Evolutionary conservation across 2,329 filamentous ascomycete species (phyloP).

Genomic region (Fusarium drepaniforme): DNA sequence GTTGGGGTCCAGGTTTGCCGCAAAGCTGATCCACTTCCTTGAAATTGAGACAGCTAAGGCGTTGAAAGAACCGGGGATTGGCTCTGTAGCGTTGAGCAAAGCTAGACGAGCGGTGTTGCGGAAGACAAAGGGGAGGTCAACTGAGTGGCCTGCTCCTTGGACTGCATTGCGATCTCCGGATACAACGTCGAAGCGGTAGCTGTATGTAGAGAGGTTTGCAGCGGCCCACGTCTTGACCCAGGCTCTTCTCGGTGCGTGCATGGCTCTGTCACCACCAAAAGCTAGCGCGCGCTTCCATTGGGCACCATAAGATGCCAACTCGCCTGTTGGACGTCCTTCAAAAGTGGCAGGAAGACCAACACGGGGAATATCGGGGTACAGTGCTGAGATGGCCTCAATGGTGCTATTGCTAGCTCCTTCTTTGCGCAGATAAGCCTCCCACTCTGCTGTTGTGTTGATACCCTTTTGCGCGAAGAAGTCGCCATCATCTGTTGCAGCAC

Average conservation of each 20-base stretch:
- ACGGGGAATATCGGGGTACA: slow-evolving; percentile 27
- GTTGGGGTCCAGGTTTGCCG: slow-evolving; percentile 13
- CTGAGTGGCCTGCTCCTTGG: slow-evolving; percentile 25
- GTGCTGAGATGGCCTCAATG: slow-evolving; percentile 6
- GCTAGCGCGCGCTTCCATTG: slow-evolving; percentile 32
- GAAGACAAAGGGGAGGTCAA: slow-evolving; percentile 24
- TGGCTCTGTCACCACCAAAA: slow-evolving; percentile 25
- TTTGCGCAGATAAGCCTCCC: slow-evolving; percentile 17
- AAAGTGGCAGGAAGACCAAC: slow-evolving; percentile 16
- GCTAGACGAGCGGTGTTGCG: slow-evolving; percentile 12
- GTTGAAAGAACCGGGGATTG: slow-evolving; percentile 2
- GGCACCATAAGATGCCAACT: slow-evolving; percentile 7
- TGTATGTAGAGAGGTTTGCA: slow-evolving; percentile 11
- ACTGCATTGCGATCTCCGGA: slow-evolving; percentile 16
- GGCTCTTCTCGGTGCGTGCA: slow-evolving; percentile 25
- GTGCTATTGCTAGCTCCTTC: slow-evolving; percentile 19
- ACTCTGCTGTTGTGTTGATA: slow-evolving; percentile 23
- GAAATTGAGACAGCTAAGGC: slow-evolving; percentile 16
- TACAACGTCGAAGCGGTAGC: slow-evolving; percentile 29
- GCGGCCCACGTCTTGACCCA: slow-evolving; percentile 25
- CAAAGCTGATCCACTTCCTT: slow-evolving; percentile 32
- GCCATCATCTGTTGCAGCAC: slow-evolving; percentile 11
- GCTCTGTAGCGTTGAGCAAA: slow-evolving; percentile 11
- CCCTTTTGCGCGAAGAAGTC: slow-evolving; percentile 27
- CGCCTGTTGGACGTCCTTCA: slow-evolving; percentile 4